These are phyloP conservation scores for Leccinum olivaceopallidum DNA, from an alignment of 768 basidiomycete genomes.

Conservation along the genomic window DNA sequence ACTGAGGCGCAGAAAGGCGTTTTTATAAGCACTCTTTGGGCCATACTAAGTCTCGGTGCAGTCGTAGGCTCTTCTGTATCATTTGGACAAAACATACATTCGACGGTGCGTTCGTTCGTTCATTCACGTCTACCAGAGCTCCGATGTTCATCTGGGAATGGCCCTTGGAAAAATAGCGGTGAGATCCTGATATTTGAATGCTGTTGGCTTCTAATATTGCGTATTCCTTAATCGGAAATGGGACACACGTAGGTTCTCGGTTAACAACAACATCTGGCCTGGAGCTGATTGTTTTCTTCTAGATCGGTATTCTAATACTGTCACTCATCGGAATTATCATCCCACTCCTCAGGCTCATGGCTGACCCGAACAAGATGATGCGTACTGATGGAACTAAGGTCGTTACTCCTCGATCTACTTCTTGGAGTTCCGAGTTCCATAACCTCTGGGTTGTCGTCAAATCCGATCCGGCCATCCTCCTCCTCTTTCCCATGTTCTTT, in stretches of 20 bases:
- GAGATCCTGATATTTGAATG: slow-evolving; percentile 1
- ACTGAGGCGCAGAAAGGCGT: slow-evolving; percentile 73
- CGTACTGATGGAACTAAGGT: slow-evolving; percentile 73
- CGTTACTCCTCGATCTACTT: slow-evolving; percentile 58
- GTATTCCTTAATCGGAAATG: slow-evolving; percentile 53
- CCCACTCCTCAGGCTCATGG: slow-evolving; percentile 56
- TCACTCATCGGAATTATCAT: slow-evolving; percentile 65
- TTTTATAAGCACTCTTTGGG: slow-evolving; percentile 78
- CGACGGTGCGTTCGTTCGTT: slow-evolving; percentile 42
- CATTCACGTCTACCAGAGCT: not conserved
- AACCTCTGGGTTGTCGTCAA: slow-evolving; percentile 66
- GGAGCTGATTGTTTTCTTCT: not conserved
- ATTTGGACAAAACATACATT: slow-evolving; percentile 66
- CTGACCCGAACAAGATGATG: slow-evolving; percentile 66
- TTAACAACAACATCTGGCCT: slow-evolving; percentile 1
- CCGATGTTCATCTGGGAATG: not conserved
- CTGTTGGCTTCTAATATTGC: not conserved
- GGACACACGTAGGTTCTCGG: slow-evolving; percentile 59
- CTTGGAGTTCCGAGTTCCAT: slow-evolving; percentile 71
- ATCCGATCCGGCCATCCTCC: slow-evolving; percentile 68
- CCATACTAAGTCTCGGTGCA: slow-evolving; percentile 78
- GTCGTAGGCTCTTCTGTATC: slow-evolving; percentile 76
- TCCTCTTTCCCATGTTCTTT: slow-evolving; percentile 83
- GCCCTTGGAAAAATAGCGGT: slow-evolving; percentile 30
- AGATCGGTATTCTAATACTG: slow-evolving; percentile 57